A percentile compares a stretch with the other conserved stretches of the same genome.
Conservation (phyloP, 78 protist species). For the Emiliania huxleyi region DNA sequence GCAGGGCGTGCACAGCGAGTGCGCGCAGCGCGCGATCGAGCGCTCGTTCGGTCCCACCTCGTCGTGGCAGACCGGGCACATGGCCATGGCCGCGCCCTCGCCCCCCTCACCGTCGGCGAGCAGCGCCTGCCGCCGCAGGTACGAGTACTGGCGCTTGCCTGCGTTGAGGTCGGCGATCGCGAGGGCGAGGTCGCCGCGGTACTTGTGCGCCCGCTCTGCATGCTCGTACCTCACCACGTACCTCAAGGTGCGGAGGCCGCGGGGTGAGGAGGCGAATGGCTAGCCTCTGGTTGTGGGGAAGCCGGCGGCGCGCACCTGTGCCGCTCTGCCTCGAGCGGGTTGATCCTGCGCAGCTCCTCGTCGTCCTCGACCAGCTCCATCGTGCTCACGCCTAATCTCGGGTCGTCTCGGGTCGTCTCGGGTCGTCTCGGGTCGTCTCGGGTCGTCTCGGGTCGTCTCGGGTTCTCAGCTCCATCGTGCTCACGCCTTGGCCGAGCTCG, state of each 20-base stretch:
- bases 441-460: too few species aligned
- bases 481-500: not conserved
- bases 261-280: not conserved
- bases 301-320: too few species aligned
- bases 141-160: not conserved
- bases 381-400: too few species aligned
- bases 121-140: not conserved
- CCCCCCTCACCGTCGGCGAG: not conserved
- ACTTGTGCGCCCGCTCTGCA: not conserved
- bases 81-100: not conserved
- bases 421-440: too few species aligned
- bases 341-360: too few species aligned
- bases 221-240: not conserved
- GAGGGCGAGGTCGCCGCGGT: not conserved
- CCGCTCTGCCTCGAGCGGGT: too few species aligned
- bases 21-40: not conserved
- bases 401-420: too few species aligned
- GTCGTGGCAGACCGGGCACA: not conserved
- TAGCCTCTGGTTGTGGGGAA: not conserved
- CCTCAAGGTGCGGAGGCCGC: not conserved
- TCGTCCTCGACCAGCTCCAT: too few species aligned
- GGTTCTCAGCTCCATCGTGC: not conserved
- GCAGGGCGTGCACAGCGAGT: constrained; percentile 12
- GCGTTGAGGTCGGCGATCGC: not conserved
- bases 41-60: not conserved